phyloP scores from a whole-genome alignment of 2,329 filamentous ascomycete species.

The Aspergillus neoniger region DNA sequence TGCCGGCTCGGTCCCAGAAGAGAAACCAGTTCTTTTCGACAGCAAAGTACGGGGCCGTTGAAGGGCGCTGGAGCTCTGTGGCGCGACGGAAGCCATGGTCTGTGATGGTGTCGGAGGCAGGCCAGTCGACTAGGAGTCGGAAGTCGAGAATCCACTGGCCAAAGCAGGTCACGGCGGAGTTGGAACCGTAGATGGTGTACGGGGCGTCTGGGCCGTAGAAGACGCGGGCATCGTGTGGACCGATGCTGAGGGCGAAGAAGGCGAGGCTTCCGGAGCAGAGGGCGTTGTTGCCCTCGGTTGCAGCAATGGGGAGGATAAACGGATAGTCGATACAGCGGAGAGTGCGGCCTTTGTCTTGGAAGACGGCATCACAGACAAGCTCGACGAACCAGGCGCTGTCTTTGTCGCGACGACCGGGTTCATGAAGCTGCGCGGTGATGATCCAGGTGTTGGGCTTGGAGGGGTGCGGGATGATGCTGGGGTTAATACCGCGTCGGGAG shows the following conservation, averaged over 20 bases:
- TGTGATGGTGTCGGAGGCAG: conserved; percentile 27
- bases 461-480: conserved; percentile 61
- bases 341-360: conserved; percentile 38
- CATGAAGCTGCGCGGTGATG: conserved; percentile 53
- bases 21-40: conserved; percentile 66
- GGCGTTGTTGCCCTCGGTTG: conserved; percentile 45
- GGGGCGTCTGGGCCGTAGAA: conserved; percentile 57
- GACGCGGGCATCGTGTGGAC: conserved; percentile 61
- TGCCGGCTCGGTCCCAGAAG: conserved; percentile 57
- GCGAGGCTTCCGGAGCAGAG: conserved; percentile 51
- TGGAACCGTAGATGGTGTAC: conserved; percentile 58
- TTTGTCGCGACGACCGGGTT: conserved; percentile 21
- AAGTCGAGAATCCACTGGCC: conserved; percentile 61
- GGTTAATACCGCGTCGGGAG: conserved; percentile 50
- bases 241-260: conserved; percentile 49
- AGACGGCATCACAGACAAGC: conserved; percentile 54
- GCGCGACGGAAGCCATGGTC: conserved; percentile 43
- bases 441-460: conserved; percentile 51
- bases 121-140: conserved; percentile 51
- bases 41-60: conserved; percentile 35
- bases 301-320: conserved; percentile 48
- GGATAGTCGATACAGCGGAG: conserved; percentile 46
- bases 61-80: conserved; percentile 56
- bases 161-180: conserved; percentile 57
- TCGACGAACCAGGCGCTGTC: conserved; percentile 44